Conservation (phyloP, 1,284 basidiomycete species). For the Cutaneotrichosporon spelunceum region DNA sequence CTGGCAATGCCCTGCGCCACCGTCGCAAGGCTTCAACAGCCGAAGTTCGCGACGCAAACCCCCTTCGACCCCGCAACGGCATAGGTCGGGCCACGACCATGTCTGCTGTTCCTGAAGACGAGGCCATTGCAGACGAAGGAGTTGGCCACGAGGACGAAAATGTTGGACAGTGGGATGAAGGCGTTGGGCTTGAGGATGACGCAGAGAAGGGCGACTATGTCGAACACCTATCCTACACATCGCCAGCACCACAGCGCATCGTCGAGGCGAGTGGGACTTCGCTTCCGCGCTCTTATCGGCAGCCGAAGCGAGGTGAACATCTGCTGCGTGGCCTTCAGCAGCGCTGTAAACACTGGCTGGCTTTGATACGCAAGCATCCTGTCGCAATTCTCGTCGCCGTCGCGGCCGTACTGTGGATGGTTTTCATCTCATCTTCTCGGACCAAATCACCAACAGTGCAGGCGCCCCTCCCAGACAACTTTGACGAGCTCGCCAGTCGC, state of each 20-base stretch:
- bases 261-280: neutral
- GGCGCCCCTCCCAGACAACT: slow-evolving; percentile 3
- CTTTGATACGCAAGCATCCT: neutral
- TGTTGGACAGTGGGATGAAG: too few relatives aligned
- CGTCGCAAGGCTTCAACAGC: neutral
- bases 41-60: neutral
- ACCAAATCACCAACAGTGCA: too few relatives aligned
- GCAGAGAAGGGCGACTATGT: neutral
- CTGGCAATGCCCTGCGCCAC: neutral
- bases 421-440: neutral
- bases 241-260: neutral
- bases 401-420: neutral
- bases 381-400: neutral
- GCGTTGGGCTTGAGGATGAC: neutral
- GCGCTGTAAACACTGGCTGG: neutral
- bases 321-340: neutral
- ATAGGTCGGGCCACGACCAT: neutral
- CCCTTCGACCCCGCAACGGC: neutral
- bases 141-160: neutral
- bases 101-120: neutral
- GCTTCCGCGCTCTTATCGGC: neutral
- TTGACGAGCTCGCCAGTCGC: slow-evolving; percentile 11
- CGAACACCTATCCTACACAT: neutral
- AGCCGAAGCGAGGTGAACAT: neutral
- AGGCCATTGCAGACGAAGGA: neutral